Evolutionary conservation across 305 asterid genomes (phyloP).

Genomic region (Rubia balearica): DNA sequence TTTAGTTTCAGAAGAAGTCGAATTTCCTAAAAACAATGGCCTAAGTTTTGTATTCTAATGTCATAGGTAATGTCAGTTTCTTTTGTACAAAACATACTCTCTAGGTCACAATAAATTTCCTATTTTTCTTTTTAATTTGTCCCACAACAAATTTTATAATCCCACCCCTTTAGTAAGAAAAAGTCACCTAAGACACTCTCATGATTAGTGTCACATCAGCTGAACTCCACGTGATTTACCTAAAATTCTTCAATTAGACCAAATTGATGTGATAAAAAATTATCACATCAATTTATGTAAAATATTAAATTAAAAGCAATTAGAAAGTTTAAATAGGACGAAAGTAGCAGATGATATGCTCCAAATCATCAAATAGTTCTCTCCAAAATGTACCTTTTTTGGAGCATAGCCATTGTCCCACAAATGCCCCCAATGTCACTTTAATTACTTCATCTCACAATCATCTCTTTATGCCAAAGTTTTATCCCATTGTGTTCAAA

Average conservation of each 20-base stretch:
- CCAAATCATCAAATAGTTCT: constrained; percentile 5
- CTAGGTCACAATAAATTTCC: too few species aligned
- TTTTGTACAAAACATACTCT: neutral
- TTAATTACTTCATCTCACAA: neutral
- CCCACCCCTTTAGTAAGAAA: too few species aligned
- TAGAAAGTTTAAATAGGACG: too few species aligned
- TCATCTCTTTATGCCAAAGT: neutral
- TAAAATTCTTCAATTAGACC: too few species aligned
- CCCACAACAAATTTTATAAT: too few species aligned
- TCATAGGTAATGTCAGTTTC: constrained; percentile 30
- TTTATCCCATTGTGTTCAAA: neutral
- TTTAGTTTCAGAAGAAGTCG: constrained; percentile 22
- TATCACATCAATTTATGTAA: too few species aligned
- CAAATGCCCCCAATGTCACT: neutral
- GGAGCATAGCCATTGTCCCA: neutral
- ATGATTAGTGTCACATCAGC: too few species aligned
- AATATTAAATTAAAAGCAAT: too few species aligned
- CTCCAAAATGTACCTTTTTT: neutral
- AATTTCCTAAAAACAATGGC: constrained; percentile 4
- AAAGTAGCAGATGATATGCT: neutral
- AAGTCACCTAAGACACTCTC: too few species aligned
- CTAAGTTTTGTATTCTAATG: neutral
- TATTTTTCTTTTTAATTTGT: too few species aligned
- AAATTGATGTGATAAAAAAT: too few species aligned
- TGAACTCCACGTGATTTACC: too few species aligned